Base-by-base conservation (phyloP, 192 early-diverging fungal species). In the Backusella liffmaniae region DNA sequence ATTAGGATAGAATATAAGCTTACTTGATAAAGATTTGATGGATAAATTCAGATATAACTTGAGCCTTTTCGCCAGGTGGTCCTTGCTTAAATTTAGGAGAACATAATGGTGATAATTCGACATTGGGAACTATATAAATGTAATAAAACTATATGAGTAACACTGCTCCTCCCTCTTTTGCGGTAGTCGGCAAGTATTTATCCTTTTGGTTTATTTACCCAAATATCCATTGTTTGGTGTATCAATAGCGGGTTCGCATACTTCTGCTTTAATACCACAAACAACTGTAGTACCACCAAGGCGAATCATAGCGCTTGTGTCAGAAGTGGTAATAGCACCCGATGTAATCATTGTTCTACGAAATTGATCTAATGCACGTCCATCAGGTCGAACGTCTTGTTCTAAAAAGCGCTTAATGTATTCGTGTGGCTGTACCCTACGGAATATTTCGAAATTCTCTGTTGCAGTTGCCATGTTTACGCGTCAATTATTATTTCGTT, bases 241-340 rank as follows among this genome's bases (percentile, higher is more conserved):
- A 46, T 85, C 86, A 30, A 95, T 80, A 29, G 85, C 83, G 32
- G 97, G 96, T 75, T 93, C 91, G 32, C 94, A 86, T 3, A 97
- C 94, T 83, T 98, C 95, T 23, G 94, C 96, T 80, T 99, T 99
- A 69, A 99, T 91, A 21, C 96, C 97, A 75, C 96, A 98, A 5
- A 97, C 86, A 16, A 96, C 93, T 12, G 92, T 96, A 1, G 96
- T 97, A 37, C 94, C 90, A 35, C 97, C 97, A 10, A 96, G 78
- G 37, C 94, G 88, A 42, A 96, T 93, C 81, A 95, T 92, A 9
- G 95, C 92, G 3, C 94, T 96, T 4, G 96, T 96, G 75, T 94
- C 84, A 13, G 94, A 91, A 3, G 93, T 97, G 72, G 87, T 85
- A 37, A 99, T 90, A 13, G 90, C 83, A 84, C 91, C 89, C 41